Base-by-base conservation (phyloP, 2,329 filamentous ascomycete genomes). In the Lanzia echinophila region DNA sequence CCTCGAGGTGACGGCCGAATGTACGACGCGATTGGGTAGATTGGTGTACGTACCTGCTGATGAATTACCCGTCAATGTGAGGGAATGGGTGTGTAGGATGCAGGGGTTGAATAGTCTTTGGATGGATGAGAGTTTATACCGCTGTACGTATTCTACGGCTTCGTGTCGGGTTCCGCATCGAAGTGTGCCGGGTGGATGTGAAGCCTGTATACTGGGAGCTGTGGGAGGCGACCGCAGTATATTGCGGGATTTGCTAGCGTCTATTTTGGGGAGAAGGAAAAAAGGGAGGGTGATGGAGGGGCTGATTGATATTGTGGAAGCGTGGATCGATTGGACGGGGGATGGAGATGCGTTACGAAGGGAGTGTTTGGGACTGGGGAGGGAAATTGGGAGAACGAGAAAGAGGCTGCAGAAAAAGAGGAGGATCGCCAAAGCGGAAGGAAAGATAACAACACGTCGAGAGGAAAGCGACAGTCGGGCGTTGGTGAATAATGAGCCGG, bases 151-250 rank as follows among this genome's bases (percentile, higher is more conserved):
- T 41, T 55, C 56, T 60, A 17, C 41, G 62, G 12, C 57, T 67
- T 3, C 76, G 71, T 57, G 65, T 65, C 5, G 56, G 44, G 3
- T 50, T 17, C 38, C 66, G 67, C 61, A 69, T 34, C 61, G 57
- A 6, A 47, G 57, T 11, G 65, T 75, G 3, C 53, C 57, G 31
- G 69, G 63, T 6, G 66, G 69, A 13, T 83, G 79, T 57, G 74
- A 79, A 60, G 79, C 77, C 1, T 83, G 79, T 57, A 73, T 79
- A 28, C 63, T 82, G 12, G 71, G 75, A 1, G 68, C 70, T 3
- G 62, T 83, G 0, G 78, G 78, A 2, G 74, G 73, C 0, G 69
- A 71, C 32, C 64, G 62, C 4, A 62, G 69, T 15, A 59, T 73
- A 1, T 64, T 83, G 2, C 63, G 68, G 6, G 76, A 79, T 59